Percentiles rank a stretch among this genome's conserved stretches.
Evolutionary conservation across 305 asterid genomes (phyloP).

Genomic region (Withania somnifera): DNA sequence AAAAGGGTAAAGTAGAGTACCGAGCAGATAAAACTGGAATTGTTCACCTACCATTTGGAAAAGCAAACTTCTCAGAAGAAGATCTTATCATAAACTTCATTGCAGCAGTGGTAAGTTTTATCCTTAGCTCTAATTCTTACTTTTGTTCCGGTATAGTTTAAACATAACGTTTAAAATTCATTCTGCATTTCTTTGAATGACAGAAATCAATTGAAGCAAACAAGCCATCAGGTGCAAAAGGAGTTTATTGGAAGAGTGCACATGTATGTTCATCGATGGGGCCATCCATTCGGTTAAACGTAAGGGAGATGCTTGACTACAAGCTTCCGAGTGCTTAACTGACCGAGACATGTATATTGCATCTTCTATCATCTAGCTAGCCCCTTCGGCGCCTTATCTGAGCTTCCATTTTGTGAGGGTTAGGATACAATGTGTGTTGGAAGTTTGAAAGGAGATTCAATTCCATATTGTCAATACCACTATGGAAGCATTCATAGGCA

Average conservation of each 20-base stretch:
- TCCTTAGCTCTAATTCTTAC: not conserved
- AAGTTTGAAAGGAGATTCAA: not conserved
- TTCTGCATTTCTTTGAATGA: not conserved
- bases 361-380: conserved; percentile 17
- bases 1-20: conserved; percentile 92
- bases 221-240: conserved; percentile 91
- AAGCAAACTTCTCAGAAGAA: conserved; percentile 76
- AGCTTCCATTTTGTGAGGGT: not conserved
- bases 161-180: not conserved
- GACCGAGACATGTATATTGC: conserved; percentile 29
- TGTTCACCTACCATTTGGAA: conserved; percentile 92
- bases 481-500: conserved; percentile 1
- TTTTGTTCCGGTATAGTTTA: not conserved
- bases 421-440: not conserved
- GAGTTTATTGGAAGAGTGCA: conserved; percentile 92
- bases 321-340: conserved; percentile 40
- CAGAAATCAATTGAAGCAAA: conserved; percentile 95
- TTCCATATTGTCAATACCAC: not conserved
- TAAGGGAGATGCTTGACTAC: conserved; percentile 72
- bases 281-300: conserved; percentile 81
- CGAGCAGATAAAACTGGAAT: conserved; percentile 99
- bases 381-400: not conserved
- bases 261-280: conserved; percentile 95
- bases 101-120: conserved; percentile 61
- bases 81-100: conserved; percentile 72